Conservation (phyloP, 805 yeast species). For the Tetrapisispora nanseiensis region DNA sequence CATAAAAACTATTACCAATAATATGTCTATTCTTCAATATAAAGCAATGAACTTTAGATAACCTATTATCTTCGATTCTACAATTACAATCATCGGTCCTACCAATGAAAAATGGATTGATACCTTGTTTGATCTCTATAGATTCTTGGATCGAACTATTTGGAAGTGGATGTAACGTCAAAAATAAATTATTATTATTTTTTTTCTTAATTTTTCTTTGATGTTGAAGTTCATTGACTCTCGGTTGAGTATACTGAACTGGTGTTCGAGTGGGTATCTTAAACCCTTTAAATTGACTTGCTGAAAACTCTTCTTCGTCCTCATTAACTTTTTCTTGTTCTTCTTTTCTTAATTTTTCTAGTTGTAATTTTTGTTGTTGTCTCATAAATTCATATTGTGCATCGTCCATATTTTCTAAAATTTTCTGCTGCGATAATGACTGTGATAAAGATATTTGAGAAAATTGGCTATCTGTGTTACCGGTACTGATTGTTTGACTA, state of each 20-base stretch:
- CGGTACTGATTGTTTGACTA: neutral
- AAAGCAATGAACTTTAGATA: slow-evolving; percentile 78
- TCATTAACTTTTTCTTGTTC: slow-evolving; percentile 8
- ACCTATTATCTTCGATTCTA: slow-evolving; percentile 56
- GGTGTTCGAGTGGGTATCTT: slow-evolving; percentile 24
- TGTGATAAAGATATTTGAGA: slow-evolving; percentile 54
- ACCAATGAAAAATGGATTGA: slow-evolving; percentile 63
- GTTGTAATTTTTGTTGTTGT: slow-evolving; percentile 14
- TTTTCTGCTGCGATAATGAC: slow-evolving; percentile 57
- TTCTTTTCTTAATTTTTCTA: slow-evolving; percentile 10
- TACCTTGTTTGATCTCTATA: slow-evolving; percentile 56
- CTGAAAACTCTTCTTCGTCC: slow-evolving; percentile 2
- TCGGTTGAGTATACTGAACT: slow-evolving; percentile 23
- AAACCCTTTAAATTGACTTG: slow-evolving; percentile 14
- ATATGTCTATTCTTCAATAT: slow-evolving; percentile 56
- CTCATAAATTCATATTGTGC: slow-evolving; percentile 24
- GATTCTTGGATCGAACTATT: slow-evolving; percentile 39
- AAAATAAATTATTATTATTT: slow-evolving; percentile 34
- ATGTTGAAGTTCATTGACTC: slow-evolving; percentile 15
- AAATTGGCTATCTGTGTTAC: slow-evolving; percentile 1
- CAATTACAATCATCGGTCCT: slow-evolving; percentile 55
- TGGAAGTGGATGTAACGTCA: slow-evolving; percentile 45
- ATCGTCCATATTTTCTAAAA: slow-evolving; percentile 31
- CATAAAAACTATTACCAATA: slow-evolving; percentile 45
- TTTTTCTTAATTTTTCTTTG: slow-evolving; percentile 10